Base-by-base conservation (phyloP, 139 green algal genomes). In the Picochlorum costavermella region DNA sequence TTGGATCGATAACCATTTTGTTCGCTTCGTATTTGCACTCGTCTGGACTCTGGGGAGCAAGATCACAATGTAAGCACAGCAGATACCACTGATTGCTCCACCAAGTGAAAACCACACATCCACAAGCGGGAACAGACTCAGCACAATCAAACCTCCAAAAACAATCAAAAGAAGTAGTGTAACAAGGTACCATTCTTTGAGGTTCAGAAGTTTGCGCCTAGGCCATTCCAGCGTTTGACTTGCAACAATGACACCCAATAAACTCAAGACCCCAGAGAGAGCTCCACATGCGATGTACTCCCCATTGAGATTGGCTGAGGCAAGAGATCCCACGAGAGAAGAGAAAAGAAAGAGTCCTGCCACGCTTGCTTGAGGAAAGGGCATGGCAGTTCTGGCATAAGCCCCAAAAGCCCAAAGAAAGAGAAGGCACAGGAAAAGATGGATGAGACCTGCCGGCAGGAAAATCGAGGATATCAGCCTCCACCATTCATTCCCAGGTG, bases 401-500 rank as follows among this genome's bases (percentile, higher is more conserved):
- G 50, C 46, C 2, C 74, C 79, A 72, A 79, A 80, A 1, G 63
- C 75, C 79, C 79, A 85, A 1, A 85, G 20, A 48, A 28, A 43
- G 4, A 50, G 56, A 23, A 79, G 46, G 20, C 40, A 45, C 48
- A 55, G 45, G 57, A 6, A 12, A 40, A 81, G 48, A 25, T 81
- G 74, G 40, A 81, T 77, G n/a, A 80, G 45, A 45, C 79, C 79
- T 53, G 76, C 71, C 36, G 55, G 58, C 20, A 86, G 57, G 45
- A 85, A 84, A 13, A 61, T 44, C 1, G 77, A 77, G 17, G 65
- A 57, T 5, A 76, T 14, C 25, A 86, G 44, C 46, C 79, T 73
- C 79, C 79, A 85, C 53, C 65, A 82, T 64, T 82, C 55, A 57
- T 70, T 57, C 1, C 40, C 20, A 17, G 50, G 26, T 9, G 28